These are phyloP conservation scores for Mycosphaerella sp. DNA, from an alignment of 2,329 filamentous ascomycete genomes.

Conservation along the genomic window DNA sequence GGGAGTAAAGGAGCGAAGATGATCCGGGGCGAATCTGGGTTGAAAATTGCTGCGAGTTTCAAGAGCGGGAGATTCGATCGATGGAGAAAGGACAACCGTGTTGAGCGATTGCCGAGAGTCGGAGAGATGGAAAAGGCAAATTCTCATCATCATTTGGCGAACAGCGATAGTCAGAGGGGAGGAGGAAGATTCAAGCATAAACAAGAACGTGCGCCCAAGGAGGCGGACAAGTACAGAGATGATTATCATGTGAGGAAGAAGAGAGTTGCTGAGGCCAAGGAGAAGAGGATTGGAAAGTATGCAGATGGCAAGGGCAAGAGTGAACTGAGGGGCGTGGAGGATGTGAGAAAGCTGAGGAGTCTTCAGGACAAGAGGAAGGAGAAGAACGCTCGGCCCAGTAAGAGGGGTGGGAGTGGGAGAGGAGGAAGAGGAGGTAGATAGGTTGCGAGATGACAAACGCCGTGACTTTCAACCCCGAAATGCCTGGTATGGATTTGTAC, in stretches of 20 bases:
- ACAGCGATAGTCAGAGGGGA: constrained; percentile 13
- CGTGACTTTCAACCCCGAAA: no score
- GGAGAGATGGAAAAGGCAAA: constrained; percentile 65
- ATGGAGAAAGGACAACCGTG: constrained; percentile 82
- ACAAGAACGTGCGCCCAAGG: constrained; percentile 80
- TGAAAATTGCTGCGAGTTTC: constrained; percentile 93
- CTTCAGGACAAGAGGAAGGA: constrained; percentile 68
- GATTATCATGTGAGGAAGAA: constrained; percentile 90
- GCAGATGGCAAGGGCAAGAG: constrained; percentile 62
- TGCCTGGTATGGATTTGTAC: no score
- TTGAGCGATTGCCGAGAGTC: constrained; percentile 70
- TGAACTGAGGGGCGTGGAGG: constrained; percentile 75
- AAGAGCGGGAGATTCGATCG: constrained; percentile 87
- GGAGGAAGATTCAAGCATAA: constrained; percentile 70
- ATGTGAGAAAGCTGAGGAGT: constrained; percentile 77
- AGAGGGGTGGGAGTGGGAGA: constrained; percentile 9
- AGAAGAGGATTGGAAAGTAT: constrained; percentile 72
- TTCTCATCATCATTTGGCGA: constrained; percentile 32
- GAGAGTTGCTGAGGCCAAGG: constrained; percentile 77
- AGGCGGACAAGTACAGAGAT: constrained; percentile 84
- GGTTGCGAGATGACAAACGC: no score
- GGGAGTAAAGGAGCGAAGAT: constrained; percentile 62
- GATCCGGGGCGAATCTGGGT: constrained; percentile 86
- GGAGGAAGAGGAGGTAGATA: not conserved
- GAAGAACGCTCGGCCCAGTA: constrained; percentile 76